Conservation (phyloP, 2,329 filamentous ascomycete genomes). For the Epichloe gansuensis region DNA sequence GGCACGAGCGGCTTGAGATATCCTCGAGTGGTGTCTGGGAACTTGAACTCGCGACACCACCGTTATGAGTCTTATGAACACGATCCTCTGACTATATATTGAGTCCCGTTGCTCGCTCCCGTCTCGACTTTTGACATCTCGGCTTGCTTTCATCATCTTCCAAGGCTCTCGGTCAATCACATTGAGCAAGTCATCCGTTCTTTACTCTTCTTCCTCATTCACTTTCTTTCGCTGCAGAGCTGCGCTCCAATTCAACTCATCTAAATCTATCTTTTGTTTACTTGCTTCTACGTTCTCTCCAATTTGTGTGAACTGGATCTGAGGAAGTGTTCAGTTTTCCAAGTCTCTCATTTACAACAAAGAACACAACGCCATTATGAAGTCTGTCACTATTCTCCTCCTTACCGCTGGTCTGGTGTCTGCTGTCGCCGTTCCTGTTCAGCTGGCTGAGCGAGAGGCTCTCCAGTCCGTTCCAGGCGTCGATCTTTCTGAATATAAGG, state of each 20-base stretch:
- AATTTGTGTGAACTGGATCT: neutral
- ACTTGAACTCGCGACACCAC: neutral
- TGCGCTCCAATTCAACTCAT: constrained; percentile 13
- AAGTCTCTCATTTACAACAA: neutral
- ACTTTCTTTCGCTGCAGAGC: constrained; percentile 13
- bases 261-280: no score
- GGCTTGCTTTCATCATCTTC: constrained; percentile 2
- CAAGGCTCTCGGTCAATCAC: neutral
- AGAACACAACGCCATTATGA: constrained; percentile 13
- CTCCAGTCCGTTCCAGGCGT: constrained; percentile 4
- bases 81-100: neutral
- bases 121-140: neutral
- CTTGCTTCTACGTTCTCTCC: constrained; percentile 1
- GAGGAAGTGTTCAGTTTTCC: neutral
- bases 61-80: neutral
- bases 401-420: constrained; percentile 20
- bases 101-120: neutral
- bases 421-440: constrained; percentile 15
- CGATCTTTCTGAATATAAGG: neutral
- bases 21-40: neutral
- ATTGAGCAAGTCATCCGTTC: neutral
- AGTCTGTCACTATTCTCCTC: constrained; percentile 16
- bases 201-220: constrained; percentile 8
- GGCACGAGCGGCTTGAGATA: neutral
- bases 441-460: constrained; percentile 8